These are phyloP conservation scores for Myxozyma mucilagina DNA, from an alignment of 805 yeast genomes.

Conservation along the genomic window DNA sequence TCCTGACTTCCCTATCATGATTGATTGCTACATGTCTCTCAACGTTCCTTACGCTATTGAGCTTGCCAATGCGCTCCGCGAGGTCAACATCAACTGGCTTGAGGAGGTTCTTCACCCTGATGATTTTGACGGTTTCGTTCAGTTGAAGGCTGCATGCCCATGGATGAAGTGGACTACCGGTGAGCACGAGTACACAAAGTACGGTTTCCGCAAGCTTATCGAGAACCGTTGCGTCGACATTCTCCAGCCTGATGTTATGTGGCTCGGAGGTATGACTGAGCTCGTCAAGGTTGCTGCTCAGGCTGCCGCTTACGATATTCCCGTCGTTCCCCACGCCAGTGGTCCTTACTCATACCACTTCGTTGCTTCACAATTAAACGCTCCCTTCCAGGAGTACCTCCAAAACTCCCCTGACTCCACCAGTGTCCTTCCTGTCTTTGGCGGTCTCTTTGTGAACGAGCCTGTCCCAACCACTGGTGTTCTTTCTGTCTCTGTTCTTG, in stretches of 20 bases:
- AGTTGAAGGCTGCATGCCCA: conserved; percentile 50
- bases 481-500: conserved; percentile 44
- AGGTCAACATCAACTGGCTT: conserved; percentile 54
- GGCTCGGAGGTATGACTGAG: conserved; percentile 57
- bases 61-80: conserved; percentile 46
- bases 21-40: conserved; percentile 55
- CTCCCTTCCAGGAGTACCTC: conserved; percentile 55
- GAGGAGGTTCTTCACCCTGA: conserved; percentile 56
- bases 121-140: conserved; percentile 51
- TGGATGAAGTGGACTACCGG: conserved; percentile 53
- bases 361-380: conserved; percentile 51
- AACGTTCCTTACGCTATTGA: conserved; percentile 52
- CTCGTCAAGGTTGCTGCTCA: conserved; percentile 49
- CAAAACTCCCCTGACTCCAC: conserved; percentile 53
- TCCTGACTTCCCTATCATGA: conserved; percentile 55
- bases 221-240: conserved; percentile 53
- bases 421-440: conserved; percentile 50
- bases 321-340: conserved; percentile 57
- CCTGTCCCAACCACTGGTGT: conserved; percentile 51
- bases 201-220: conserved; percentile 53
- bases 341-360: conserved; percentile 56
- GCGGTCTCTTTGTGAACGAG: conserved; percentile 49
- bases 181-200: conserved; percentile 54
- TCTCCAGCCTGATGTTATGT: conserved; percentile 55
- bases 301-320: conserved; percentile 55